Conservation (phyloP, 345 rosid species). For the Sonneratia alba region DNA sequence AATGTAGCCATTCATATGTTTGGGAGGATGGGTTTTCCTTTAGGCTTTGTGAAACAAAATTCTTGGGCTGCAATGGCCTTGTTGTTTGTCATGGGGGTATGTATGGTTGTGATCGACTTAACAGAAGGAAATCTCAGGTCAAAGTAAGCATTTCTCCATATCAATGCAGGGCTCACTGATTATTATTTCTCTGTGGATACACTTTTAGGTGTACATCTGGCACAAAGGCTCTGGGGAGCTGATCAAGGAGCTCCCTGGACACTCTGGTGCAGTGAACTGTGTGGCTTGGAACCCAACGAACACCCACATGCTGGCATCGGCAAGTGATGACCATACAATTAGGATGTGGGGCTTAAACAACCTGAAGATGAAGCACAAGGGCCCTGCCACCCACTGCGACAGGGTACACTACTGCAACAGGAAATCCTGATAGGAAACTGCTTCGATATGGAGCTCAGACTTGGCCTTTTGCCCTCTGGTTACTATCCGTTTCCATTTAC, state of each 20-base stretch:
- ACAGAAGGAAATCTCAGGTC: neutral
- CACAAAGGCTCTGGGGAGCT: constrained; percentile 41
- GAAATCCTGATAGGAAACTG: constrained; percentile 14
- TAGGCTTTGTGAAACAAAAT: neutral
- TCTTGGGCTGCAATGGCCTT: neutral
- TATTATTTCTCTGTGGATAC: neutral
- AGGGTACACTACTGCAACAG: constrained; percentile 39
- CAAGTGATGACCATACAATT: constrained; percentile 45
- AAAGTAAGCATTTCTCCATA: neutral
- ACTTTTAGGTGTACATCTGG: constrained; percentile 56
- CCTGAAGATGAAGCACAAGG: constrained; percentile 19
- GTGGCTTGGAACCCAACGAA: constrained; percentile 43
- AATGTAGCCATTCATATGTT: too few species aligned
- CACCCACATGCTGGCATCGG: constrained; percentile 40
- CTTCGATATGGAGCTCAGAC: neutral
- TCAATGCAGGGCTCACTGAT: neutral
- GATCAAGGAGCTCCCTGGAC: constrained; percentile 45
- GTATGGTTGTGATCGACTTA: neutral
- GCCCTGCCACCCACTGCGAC: constrained; percentile 18
- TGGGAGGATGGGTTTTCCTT: neutral
- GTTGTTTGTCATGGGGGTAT: neutral
- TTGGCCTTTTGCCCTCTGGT: neutral
- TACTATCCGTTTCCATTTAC: constrained; percentile 13
- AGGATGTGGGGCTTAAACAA: constrained; percentile 52
- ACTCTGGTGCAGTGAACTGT: constrained; percentile 49